These are phyloP conservation scores for Fusarium coicis DNA, from an alignment of 2,329 filamentous ascomycete genomes.

Conservation along the genomic window DNA sequence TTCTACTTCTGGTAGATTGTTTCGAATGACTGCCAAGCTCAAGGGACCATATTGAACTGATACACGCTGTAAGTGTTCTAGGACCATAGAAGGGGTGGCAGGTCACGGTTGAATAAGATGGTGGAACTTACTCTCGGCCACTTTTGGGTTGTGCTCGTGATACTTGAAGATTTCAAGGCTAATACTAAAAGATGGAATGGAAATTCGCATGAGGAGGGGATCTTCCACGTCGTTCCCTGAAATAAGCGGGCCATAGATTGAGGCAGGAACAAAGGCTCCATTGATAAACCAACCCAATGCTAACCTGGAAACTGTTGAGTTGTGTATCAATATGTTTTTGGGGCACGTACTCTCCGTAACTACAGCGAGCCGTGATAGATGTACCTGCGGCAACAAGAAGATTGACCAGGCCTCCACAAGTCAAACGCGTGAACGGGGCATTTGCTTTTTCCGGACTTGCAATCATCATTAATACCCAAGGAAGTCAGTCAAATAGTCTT, in stretches of 20 bases:
- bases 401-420: rapidly evolving
- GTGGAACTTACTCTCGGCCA: neutral
- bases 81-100: rapidly evolving
- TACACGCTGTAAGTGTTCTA: rapidly evolving
- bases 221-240: neutral
- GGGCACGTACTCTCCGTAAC: rapidly evolving
- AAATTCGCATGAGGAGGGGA: no score
- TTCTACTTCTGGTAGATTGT: rapidly evolving
- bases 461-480: rapidly evolving
- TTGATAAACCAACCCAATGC: rapidly evolving
- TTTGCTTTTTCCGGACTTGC: rapidly evolving
- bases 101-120: rapidly evolving
- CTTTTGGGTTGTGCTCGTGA: rapidly evolving
- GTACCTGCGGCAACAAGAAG: neutral
- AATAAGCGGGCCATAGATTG: neutral
- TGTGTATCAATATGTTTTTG: neutral
- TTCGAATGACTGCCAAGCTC: neutral
- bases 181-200: no score
- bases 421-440: rapidly evolving
- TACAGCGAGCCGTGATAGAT: rapidly evolving
- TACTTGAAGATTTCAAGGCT: neutral
- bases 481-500: rapidly evolving
- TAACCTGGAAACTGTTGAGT: no score
- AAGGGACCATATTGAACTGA: neutral
- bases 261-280: neutral